These are phyloP conservation scores for Colletotrichum scovillei DNA, from an alignment of 2,329 filamentous ascomycete genomes.

Conservation along the genomic window DNA sequence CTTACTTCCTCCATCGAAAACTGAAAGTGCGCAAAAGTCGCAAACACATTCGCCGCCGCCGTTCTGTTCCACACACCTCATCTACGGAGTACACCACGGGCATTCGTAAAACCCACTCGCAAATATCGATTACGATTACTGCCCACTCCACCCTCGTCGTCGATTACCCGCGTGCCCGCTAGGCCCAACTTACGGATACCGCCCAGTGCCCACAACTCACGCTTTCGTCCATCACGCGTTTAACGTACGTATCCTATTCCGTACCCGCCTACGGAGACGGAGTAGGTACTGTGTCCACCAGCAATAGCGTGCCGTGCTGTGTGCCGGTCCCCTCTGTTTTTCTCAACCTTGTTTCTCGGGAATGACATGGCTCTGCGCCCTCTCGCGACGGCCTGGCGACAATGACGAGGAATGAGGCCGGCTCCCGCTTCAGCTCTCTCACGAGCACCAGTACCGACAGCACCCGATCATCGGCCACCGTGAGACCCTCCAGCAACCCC, in stretches of 20 bases:
- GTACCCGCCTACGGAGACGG: too few species aligned
- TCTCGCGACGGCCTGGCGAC: conserved; percentile 52
- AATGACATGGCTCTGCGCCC: conserved; percentile 36
- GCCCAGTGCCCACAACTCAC: too few species aligned
- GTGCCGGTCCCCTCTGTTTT: not conserved
- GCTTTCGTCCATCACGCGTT: too few species aligned
- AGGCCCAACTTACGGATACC: not conserved
- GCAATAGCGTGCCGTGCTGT: not conserved
- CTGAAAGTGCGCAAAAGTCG: not conserved
- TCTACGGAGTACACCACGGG: not conserved
- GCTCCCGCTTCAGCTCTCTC: conserved; percentile 73
- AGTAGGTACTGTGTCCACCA: not conserved
- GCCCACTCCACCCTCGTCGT: conserved; percentile 6
- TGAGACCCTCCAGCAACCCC: conserved; percentile 59
- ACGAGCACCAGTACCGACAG: conserved; percentile 75
- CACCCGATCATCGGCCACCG: conserved; percentile 74
- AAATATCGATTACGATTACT: conserved; percentile 2
- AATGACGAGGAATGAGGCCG: conserved; percentile 76
- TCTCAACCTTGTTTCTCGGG: conserved; percentile 15
- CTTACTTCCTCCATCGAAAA: not conserved
- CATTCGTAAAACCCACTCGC: not conserved
- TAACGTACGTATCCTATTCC: too few species aligned
- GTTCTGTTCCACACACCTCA: not conserved
- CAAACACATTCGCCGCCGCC: not conserved
- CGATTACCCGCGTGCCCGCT: not conserved